phyloP scores from a whole-genome alignment of 371 early-diverging fungal species.

The Mucor plumbeus region DNA sequence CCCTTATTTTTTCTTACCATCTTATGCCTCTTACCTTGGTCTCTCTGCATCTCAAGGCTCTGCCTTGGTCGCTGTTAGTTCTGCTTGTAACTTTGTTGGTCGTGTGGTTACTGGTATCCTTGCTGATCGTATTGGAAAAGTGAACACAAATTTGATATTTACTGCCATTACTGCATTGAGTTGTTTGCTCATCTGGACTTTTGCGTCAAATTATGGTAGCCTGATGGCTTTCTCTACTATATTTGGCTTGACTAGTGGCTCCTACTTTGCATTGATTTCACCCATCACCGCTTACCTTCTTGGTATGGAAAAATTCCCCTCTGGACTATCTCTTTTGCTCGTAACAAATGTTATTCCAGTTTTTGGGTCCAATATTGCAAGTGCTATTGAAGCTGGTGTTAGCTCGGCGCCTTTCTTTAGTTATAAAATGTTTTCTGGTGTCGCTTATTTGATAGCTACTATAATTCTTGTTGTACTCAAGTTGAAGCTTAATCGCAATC shows the following conservation, averaged over 20 bases:
- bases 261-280: slow-evolving; percentile 46
- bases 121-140: slow-evolving; percentile 53
- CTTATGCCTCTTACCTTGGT: slow-evolving; percentile 41
- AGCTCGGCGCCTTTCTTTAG: slow-evolving; percentile 30
- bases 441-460: slow-evolving; percentile 23
- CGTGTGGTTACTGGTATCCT: slow-evolving; percentile 55
- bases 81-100: slow-evolving; percentile 64
- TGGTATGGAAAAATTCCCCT: slow-evolving; percentile 41
- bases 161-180: slow-evolving; percentile 38
- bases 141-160: slow-evolving; percentile 45
- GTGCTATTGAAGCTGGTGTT: slow-evolving; percentile 36
- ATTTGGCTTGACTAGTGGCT: slow-evolving; percentile 49
- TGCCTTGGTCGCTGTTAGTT: slow-evolving; percentile 39
- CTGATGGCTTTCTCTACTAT: slow-evolving; percentile 49
- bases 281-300: slow-evolving; percentile 41
- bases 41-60: slow-evolving; percentile 36
- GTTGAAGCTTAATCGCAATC: slow-evolving; percentile 19
- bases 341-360: slow-evolving; percentile 36
- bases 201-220: slow-evolving; percentile 44
- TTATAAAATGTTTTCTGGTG: slow-evolving; percentile 45
- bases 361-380: slow-evolving; percentile 46
- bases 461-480: slow-evolving; percentile 23
- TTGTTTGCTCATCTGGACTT: slow-evolving; percentile 57
- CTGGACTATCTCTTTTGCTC: slow-evolving; percentile 39
- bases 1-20: slow-evolving; percentile 64